These are phyloP conservation scores for Plasmodium sp. DNA, from an alignment of 169 alveolate species.

Conservation along the genomic window DNA sequence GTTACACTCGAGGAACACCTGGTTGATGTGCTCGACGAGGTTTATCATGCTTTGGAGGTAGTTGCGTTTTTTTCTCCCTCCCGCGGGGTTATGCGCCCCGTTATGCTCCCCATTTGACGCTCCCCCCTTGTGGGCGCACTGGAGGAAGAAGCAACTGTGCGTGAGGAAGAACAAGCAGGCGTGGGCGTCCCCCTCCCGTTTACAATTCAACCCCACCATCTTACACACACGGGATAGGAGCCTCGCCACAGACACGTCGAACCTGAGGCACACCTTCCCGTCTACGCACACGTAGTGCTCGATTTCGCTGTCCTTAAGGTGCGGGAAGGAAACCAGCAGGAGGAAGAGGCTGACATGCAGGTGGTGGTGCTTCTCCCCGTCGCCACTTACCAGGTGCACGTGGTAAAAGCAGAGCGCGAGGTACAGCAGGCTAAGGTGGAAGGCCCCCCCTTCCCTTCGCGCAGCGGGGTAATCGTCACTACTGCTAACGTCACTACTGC, in stretches of 20 bases:
- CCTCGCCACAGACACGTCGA: conserved; percentile 14
- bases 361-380: background rate
- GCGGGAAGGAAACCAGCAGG: conserved; percentile 13
- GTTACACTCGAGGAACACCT: conserved; percentile 33
- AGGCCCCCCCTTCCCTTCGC: background rate
- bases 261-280: conserved; percentile 4
- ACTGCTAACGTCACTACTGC: background rate
- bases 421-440: conserved; percentile 11
- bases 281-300: conserved; percentile 9
- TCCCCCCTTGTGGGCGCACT: background rate
- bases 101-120: background rate
- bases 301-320: conserved; percentile 32
- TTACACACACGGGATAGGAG: conserved; percentile 40
- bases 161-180: conserved; percentile 47
- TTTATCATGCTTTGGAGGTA: background rate
- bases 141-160: conserved; percentile 25
- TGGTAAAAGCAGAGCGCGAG: conserved; percentile 57
- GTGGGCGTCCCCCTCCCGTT: conserved; percentile 21
- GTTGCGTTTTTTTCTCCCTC: background rate
- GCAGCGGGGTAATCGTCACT: background rate
- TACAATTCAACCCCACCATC: conserved; percentile 9
- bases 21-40: conserved; percentile 22
- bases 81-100: background rate
- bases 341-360: conserved; percentile 40
- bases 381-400: conserved; percentile 48